Base-by-base conservation (phyloP, 495 filamentous ascomycete genomes). In the Hypoxylon trugodes region DNA sequence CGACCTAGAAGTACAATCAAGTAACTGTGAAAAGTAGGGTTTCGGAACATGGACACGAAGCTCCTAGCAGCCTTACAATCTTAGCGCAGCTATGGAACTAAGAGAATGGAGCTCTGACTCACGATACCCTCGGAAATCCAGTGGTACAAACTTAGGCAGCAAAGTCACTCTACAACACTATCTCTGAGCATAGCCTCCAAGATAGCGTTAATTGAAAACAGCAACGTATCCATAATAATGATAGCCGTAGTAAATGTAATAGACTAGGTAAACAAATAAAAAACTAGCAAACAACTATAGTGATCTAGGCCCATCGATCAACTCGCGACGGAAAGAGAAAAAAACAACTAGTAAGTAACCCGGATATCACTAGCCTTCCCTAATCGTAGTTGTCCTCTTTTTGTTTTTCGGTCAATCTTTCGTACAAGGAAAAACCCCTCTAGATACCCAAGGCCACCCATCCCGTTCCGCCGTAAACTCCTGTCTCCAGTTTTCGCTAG, bases 371-470 rank as follows among this genome's bases (percentile, higher is more conserved):
- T 54, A 55, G 57, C 51, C 25, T 49, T 12, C 24, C 45, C 30
- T 48, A 30, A 30, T 30, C 28, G 5, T 30, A 4, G 28, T 30
- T 10, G 28, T 30, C 10, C 28, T 30, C 40, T 35, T 47, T 37
- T 41, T 43, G n/a, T 46, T 28, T 46, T 10, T 37, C 9, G 15
- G 2, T 13, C 22, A 2, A 19, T 36, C 36, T 49, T 28, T 59
- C 54, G 55, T 59, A 65, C 54, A 65, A 65, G 61, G 55, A 65
- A 65, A 65, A n/a, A 12, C 26, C 61, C 48, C 40, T 42, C 53
- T 7, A 25, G 30, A 41, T 12, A 58, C 28, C 30, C n/a, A n/a
- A n/a, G n/a, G 21, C 19, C 4, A 24, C 24, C 36, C 18, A 33
- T 33, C 22, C 30, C 6, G 15, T 10, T 40, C 8, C 15, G 36